Evolutionary conservation across 1,284 basidiomycete species (phyloP).

Genomic region (Papiliotrema flavescens): DNA sequence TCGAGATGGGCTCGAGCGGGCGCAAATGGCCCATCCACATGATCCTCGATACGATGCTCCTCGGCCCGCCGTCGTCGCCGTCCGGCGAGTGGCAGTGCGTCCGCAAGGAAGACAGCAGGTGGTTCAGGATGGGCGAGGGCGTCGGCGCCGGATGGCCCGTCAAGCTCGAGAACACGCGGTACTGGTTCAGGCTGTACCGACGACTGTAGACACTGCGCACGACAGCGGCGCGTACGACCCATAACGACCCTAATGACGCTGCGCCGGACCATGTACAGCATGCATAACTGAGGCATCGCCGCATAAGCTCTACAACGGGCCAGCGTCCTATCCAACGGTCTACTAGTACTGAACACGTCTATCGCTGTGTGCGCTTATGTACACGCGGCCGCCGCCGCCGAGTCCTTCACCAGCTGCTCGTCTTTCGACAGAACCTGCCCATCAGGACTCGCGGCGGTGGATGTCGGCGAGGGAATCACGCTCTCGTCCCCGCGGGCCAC

Average conservation of each 20-base stretch:
- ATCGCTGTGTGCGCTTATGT: too few species aligned
- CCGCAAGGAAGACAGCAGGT: conserved; percentile 39
- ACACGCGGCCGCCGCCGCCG: not conserved
- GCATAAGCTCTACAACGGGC: too few species aligned
- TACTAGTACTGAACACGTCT: too few species aligned
- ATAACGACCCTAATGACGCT: too few species aligned
- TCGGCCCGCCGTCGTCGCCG: not conserved
- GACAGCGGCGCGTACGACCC: too few species aligned
- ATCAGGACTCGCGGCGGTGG: not conserved
- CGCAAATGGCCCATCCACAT: conserved; percentile 43
- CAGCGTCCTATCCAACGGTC: too few species aligned
- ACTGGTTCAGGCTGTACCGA: conserved; percentile 47
- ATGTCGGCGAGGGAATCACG: not conserved
- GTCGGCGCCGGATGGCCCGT: conserved; percentile 41
- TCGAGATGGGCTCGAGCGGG: conserved; percentile 32
- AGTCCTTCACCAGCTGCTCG: too few species aligned
- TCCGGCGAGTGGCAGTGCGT: conserved; percentile 37
- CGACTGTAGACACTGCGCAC: conserved; percentile 24
- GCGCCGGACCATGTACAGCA: too few species aligned
- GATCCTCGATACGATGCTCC: conserved; percentile 36
- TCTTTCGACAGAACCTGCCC: too few species aligned
- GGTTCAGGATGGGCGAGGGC: conserved; percentile 46
- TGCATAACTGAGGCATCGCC: too few species aligned
- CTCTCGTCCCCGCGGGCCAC: not conserved
- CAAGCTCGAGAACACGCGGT: conserved; percentile 51